Evolutionary conservation across 805 yeast species (phyloP), one percentile per base, ranked within the genome.

Genomic region (Starmerella roubikii): DNA sequence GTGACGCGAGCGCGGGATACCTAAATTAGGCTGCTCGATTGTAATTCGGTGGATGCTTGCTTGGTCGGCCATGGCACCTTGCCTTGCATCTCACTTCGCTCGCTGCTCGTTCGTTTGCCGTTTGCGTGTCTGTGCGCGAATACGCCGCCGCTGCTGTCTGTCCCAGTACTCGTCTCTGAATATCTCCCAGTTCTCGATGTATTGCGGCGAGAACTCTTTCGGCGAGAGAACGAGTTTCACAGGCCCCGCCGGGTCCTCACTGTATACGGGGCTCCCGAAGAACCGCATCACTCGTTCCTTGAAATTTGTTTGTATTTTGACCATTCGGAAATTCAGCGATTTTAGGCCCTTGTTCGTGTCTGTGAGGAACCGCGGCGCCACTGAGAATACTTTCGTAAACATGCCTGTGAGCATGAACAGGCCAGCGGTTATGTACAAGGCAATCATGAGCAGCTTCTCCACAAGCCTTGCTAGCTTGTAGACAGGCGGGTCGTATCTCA

Each of bases 131-230:
- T 35, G 28, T 5, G 16, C 27, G 30, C 40, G 29, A 1, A 31
- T 30, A 19, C 37, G 31, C 2, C 47, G 39, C 10, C 47, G 38
- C 11, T 35, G 30, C 22, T 49, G 52, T 20, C 40, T 31, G 20
- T 76, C 73, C 96, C 97, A 91, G 55, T 85, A 91, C 56, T 86
- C 96, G 49, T 81, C 82, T 43, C 98, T 62, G 53, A 86, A 88
- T 30, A 84, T 58, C 53, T 88, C 98, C 97, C 98, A 88, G 9
- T 84, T 86, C 56, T 86, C 95, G 46, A 95, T 69, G 6, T 80
- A 72, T 35, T 80, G 86, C 0, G 91, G 75, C 43, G 74, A 73
- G 59, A 88, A 91, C 1, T 77, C 76, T 36, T 94, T 65, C 3
- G 96, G 80, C 41, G 78, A 78, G 39, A 91, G 64, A 9, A 83